Conservation (phyloP, 1,139 yeast species). For the Pichia cactophila region DNA sequence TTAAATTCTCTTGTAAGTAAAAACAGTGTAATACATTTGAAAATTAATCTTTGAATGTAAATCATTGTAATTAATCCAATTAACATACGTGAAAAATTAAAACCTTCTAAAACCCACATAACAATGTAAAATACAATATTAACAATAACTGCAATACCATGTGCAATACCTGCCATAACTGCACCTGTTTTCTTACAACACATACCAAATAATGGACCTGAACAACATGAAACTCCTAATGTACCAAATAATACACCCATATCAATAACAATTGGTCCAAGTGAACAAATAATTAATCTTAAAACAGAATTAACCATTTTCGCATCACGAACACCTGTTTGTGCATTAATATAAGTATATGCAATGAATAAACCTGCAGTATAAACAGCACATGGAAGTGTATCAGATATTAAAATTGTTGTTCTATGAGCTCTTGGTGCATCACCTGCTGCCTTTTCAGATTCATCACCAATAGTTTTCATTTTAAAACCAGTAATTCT, state of each 20-base stretch:
- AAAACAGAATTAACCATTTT: conserved; percentile 70
- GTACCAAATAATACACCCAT: conserved; percentile 75
- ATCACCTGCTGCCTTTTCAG: conserved; percentile 94
- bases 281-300: conserved; percentile 80
- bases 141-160: conserved; percentile 83
- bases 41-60: conserved; percentile 79
- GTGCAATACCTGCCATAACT: conserved; percentile 94
- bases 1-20: conserved; percentile 93
- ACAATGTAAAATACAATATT: conserved; percentile 83
- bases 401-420: conserved; percentile 79
- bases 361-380: conserved; percentile 91
- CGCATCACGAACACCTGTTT: conserved; percentile 74
- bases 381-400: conserved; percentile 74
- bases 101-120: conserved; percentile 96
- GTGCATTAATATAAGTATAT: conserved; percentile 89
- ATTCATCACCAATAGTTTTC: conserved; percentile 75
- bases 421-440: conserved; percentile 89
- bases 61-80: conserved; percentile 81
- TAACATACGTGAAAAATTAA: conserved; percentile 80
- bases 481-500: conserved; percentile 98
- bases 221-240: conserved; percentile 85
- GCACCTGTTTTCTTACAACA: conserved; percentile 99
- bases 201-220: conserved; percentile 89
- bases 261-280: conserved; percentile 87
- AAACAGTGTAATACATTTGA: conserved; percentile 74